Evolutionary conservation across 768 basidiomycete species (phyloP).

Genomic region (Pholiota conissans): DNA sequence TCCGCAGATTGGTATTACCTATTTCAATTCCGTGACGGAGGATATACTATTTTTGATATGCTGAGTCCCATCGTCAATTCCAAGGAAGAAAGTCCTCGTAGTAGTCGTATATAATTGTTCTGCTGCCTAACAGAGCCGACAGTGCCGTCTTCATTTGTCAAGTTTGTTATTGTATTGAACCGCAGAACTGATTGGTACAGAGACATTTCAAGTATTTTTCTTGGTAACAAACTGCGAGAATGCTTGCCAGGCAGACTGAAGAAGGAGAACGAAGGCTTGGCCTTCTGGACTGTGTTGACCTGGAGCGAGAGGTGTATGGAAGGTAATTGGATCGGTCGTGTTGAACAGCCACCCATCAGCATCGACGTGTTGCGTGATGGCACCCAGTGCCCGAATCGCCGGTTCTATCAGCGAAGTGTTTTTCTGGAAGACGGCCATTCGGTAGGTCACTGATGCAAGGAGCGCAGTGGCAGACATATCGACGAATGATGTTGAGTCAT

Average conservation of each 20-base stretch:
- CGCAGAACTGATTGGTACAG: too few species aligned
- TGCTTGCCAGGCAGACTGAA: slow-evolving; percentile 42
- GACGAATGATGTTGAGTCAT: slow-evolving; percentile 47
- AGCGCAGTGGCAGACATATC: slow-evolving; percentile 60
- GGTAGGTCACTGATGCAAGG: slow-evolving; percentile 55
- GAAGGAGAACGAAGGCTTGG: slow-evolving; percentile 57
- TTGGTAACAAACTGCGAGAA: slow-evolving; percentile 11
- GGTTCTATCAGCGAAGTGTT: slow-evolving; percentile 34
- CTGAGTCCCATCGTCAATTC: too few species aligned
- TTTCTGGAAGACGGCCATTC: slow-evolving; percentile 45
- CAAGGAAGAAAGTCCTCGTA: too few species aligned
- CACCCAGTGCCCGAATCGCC: slow-evolving; percentile 39
- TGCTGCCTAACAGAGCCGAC: too few species aligned
- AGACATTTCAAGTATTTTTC: neutral
- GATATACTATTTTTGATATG: too few species aligned
- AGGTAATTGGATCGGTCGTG: slow-evolving; percentile 52
- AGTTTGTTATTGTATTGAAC: too few species aligned
- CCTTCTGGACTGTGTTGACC: slow-evolving; percentile 53
- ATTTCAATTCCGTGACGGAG: too few species aligned
- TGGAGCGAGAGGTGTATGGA: slow-evolving; percentile 34
- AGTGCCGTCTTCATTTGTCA: too few species aligned
- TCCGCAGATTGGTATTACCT: too few species aligned
- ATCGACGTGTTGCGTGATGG: slow-evolving; percentile 39
- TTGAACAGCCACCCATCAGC: slow-evolving; percentile 43
- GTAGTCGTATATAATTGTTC: too few species aligned